A percentile compares a stretch with the other conserved stretches of the same genome.
These are phyloP conservation scores for Emericellopsis terricola DNA, from an alignment of 495 filamentous ascomycete species.

Conservation along the genomic window DNA sequence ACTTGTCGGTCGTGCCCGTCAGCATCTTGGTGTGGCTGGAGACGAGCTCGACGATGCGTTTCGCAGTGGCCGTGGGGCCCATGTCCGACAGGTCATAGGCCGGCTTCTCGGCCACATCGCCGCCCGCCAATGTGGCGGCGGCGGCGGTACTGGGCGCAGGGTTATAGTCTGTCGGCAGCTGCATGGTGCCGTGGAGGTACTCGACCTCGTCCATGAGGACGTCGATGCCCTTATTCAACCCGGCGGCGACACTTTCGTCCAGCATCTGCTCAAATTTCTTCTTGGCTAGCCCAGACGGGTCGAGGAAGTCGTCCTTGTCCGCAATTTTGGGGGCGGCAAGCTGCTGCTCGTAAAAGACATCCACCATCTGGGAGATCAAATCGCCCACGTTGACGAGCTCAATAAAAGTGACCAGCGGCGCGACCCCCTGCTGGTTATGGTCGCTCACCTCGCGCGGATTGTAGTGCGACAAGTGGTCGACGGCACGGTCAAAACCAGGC, in stretches of 20 bases:
- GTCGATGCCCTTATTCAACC: constrained; percentile 92
- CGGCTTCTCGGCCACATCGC: constrained; percentile 1
- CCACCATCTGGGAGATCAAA: constrained; percentile 96
- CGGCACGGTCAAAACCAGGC: constrained; percentile 76
- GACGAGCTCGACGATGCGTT: constrained; percentile 65
- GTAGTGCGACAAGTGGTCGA: constrained; percentile 79
- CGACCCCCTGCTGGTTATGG: constrained; percentile 53
- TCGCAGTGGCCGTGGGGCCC: constrained; percentile 61
- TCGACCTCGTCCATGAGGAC: constrained; percentile 98
- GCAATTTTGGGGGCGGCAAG: constrained; percentile 64
- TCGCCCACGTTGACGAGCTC: constrained; percentile 97
- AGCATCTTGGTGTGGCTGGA: constrained; percentile 82
- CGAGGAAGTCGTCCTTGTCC: constrained; percentile 86
- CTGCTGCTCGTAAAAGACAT: constrained; percentile 97
- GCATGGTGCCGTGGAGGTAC: constrained; percentile 78
- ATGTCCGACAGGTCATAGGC: constrained; percentile 50
- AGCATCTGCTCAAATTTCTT: constrained; percentile 99
- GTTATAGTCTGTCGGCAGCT: constrained; percentile 80
- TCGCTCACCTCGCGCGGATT: constrained; percentile 73
- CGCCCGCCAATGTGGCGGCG: constrained; percentile 2
- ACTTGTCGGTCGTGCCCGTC: constrained; percentile 85
- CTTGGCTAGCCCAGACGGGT: constrained; percentile 82
- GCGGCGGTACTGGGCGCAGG: constrained; percentile 26
- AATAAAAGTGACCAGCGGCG: constrained; percentile 86
- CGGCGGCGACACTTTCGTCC: constrained; percentile 89